phyloP scores from a whole-genome alignment of 306 rosid species.

The Vicia sativa region DNA sequence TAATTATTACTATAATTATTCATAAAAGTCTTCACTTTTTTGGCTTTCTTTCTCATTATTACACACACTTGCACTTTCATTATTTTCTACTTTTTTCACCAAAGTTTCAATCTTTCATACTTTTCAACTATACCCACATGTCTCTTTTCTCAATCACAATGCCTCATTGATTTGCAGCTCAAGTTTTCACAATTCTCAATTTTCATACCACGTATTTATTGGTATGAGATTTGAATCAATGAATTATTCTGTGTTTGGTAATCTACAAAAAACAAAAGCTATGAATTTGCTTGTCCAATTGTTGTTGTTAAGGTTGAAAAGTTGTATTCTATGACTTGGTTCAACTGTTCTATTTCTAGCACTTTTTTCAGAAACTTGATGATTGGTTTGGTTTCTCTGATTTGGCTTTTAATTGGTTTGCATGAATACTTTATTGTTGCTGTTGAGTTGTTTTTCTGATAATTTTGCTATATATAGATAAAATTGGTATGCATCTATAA shows the following conservation, averaged over 20 bases:
- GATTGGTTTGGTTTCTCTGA: conserved; percentile 17
- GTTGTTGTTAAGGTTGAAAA: conserved; percentile 4
- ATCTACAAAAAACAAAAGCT: neutral
- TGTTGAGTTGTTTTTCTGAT: conserved; percentile 32
- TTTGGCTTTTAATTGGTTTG: conserved; percentile 30
- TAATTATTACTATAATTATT: conserved; percentile 5
- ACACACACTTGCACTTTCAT: conserved; percentile 34
- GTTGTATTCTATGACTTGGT: conserved; percentile 9
- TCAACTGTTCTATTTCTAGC: conserved; percentile 7
- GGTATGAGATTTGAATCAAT: conserved; percentile 24
- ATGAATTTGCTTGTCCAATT: neutral
- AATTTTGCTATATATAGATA: conserved; percentile 17
- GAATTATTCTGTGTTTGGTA: neutral
- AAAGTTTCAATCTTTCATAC: conserved; percentile 37
- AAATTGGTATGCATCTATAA: conserved; percentile 10
- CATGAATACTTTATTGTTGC: conserved; percentile 21
- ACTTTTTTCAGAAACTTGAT: conserved; percentile 29
- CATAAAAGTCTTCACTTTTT: conserved; percentile 25
- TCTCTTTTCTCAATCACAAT: conserved; percentile 11
- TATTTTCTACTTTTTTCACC: conserved; percentile 26
- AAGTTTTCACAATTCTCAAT: conserved; percentile 21
- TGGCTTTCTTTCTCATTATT: conserved; percentile 21
- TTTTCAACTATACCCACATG: conserved; percentile 41
- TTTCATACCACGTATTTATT: conserved; percentile 25
- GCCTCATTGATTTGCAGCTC: conserved; percentile 26